Evolutionary conservation across 805 yeast genomes (phyloP), one percentile per base, ranked within the genome.

Genomic region (Myxozyma udenii): DNA sequence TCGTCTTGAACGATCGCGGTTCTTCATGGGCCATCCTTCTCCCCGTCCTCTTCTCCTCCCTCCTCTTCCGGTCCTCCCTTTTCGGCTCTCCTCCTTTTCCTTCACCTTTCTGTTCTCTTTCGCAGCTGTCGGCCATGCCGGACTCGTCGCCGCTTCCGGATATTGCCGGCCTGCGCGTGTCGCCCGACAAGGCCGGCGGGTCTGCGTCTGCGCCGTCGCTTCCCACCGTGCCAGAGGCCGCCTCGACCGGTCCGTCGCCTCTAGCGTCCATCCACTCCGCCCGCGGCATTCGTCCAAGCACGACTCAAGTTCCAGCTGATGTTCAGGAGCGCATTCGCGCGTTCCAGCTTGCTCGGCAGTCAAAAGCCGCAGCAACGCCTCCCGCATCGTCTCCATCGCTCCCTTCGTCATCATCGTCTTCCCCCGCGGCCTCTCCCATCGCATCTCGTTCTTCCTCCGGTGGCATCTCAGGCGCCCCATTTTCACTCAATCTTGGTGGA

Each of bases 311-410:
- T 37, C 50, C 62, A 24, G 83, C 93, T 9, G 91, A 86, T 57
- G 78, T 88, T 37, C 96, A 89, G 67, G 96, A 96, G 0, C 75
- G 93, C 57, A 76, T 90, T 33, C 71, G 85, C 66, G 96, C 95
- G 0, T 86, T 90, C 62, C 96, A 89, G 67, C 88, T 87, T 58
- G 81, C 84, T 63, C 78, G 96, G 60, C 82, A 80, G 52, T 70
- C 71, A 44, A 70, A 72, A 45, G 61, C 74, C 37, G 64, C 72
- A 4, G 64, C 69, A 37, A 64, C 71, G 61, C 63, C 40, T 3
- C 12, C 44, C 18, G 32, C 44, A 32, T 19, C 65, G 4, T 64
- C 66, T 21, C 55, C 64, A 42, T 30, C 22, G 30, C 21, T 51
- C 30, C 41, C 25, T 23, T 36, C 53, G 3, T 48, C 52, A 16